A percentile compares a stretch with the other conserved stretches of the same genome.
Conservation (phyloP, 176 grass and related monocot genomes). For the sorghum (Sorghum bicolor) region DNA sequence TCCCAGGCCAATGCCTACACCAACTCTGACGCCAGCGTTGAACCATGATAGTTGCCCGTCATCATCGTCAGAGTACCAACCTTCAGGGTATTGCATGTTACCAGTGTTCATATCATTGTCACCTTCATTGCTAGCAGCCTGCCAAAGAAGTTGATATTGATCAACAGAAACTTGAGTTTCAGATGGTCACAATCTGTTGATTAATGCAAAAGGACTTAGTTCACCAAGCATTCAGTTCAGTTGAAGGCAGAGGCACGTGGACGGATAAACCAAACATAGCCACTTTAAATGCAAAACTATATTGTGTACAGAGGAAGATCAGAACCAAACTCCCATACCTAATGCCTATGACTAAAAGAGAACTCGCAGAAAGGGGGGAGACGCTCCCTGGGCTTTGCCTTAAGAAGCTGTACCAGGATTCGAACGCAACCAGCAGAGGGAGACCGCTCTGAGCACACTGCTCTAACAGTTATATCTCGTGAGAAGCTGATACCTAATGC, state of each 20-base stretch:
- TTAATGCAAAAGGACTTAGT: neutral
- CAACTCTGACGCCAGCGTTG: conserved; percentile 88
- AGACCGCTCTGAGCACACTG: neutral
- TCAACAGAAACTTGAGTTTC: neutral
- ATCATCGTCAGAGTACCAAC: conserved; percentile 53
- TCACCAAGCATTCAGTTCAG: neutral
- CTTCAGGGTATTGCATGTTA: conserved; percentile 65
- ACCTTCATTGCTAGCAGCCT: conserved; percentile 42
- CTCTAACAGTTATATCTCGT: neutral
- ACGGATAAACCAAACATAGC: neutral
- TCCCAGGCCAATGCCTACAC: conserved; percentile 83
- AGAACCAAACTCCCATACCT: neutral
- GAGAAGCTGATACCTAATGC: neutral
- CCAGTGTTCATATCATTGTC: conserved; percentile 31
- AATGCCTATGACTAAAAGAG: neutral
- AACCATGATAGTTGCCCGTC: conserved; percentile 93
- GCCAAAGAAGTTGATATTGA: conserved; percentile 14
- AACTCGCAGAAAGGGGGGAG: neutral
- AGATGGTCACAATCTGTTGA: neutral
- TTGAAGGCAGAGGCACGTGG: neutral
- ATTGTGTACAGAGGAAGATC: neutral
- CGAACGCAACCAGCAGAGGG: neutral
- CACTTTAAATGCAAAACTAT: neutral
- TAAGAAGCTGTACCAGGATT: neutral
- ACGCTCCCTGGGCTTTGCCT: neutral